phyloP scores from a whole-genome alignment of 805 yeast species.

The Sungouiozyma ichnusensis region DNA sequence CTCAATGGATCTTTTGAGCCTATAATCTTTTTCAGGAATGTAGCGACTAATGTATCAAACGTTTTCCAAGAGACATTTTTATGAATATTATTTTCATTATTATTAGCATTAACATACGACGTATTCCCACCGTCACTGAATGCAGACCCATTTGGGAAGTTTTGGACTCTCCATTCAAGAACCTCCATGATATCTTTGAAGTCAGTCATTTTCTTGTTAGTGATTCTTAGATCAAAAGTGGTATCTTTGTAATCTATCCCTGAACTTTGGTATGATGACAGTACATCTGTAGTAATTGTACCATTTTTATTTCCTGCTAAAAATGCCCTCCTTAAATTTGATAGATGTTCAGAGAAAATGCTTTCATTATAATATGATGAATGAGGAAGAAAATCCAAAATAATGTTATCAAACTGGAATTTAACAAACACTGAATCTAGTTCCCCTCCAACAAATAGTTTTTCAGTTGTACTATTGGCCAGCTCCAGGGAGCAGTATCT shows the following conservation, averaged over 20 bases:
- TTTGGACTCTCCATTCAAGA: slow-evolving; percentile 64
- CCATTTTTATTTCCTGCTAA: slow-evolving; percentile 33
- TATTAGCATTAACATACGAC: slow-evolving; percentile 15
- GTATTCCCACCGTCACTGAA: slow-evolving; percentile 36
- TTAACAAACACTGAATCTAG: slow-evolving; percentile 72
- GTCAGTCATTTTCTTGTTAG: slow-evolving; percentile 62
- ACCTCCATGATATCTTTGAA: slow-evolving; percentile 64
- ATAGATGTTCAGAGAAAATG: slow-evolving; percentile 40
- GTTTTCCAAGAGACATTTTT: slow-evolving; percentile 68
- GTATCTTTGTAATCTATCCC: slow-evolving; percentile 68
- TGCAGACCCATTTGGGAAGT: slow-evolving; percentile 73
- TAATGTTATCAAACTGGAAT: slow-evolving; percentile 37
- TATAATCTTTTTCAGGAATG: slow-evolving; percentile 60
- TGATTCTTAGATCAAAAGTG: slow-evolving; percentile 61
- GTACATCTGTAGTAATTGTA: not conserved
- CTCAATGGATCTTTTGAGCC: slow-evolving; percentile 51
- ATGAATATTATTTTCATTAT: slow-evolving; percentile 34
- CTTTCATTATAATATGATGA: slow-evolving; percentile 26
- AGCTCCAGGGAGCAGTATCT: slow-evolving; percentile 68
- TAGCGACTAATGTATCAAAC: slow-evolving; percentile 65
- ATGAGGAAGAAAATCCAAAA: slow-evolving; percentile 28
- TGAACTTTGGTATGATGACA: slow-evolving; percentile 49
- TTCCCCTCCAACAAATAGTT: slow-evolving; percentile 70
- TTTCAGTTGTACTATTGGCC: slow-evolving; percentile 78
- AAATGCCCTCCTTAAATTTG: slow-evolving; percentile 51